A percentile compares a stretch with the other conserved stretches of the same genome.
These are phyloP conservation scores for Spiraea crenata DNA, from an alignment of 331 rosid species.

Conservation along the genomic window DNA sequence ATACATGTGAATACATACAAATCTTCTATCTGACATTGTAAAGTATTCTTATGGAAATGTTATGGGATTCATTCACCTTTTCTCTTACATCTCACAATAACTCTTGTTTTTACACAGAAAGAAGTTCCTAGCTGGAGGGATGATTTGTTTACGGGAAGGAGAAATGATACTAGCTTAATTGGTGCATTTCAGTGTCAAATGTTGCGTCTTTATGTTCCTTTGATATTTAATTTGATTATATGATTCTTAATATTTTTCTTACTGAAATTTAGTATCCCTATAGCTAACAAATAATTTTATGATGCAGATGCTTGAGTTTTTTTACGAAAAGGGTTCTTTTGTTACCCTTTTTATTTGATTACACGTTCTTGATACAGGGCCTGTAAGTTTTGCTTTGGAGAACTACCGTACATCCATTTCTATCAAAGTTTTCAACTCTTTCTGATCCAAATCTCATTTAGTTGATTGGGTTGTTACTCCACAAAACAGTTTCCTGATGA, in stretches of 20 bases:
- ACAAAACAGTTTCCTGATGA: too few species aligned
- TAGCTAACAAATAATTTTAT: too few species aligned
- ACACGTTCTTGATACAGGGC: too few species aligned
- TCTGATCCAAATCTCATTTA: slow-evolving; percentile 35
- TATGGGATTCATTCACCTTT: slow-evolving; percentile 11
- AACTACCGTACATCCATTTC: slow-evolving; percentile 85
- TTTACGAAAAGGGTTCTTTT: slow-evolving; percentile 23
- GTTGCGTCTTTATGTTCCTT: slow-evolving; percentile 34
- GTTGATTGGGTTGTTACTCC: too few species aligned
- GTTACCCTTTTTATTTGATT: not conserved
- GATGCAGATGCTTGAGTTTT: not conserved
- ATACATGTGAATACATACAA: slow-evolving; percentile 75
- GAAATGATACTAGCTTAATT: slow-evolving; percentile 78
- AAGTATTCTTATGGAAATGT: slow-evolving; percentile 28
- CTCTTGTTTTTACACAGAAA: slow-evolving; percentile 44
- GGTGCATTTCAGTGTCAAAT: slow-evolving; percentile 84
- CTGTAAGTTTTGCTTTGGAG: slow-evolving; percentile 40
- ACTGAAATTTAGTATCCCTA: too few species aligned
- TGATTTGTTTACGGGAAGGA: slow-evolving; percentile 84
- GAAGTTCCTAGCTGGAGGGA: slow-evolving; percentile 88
- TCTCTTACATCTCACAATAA: slow-evolving; percentile 17
- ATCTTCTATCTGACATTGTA: slow-evolving; percentile 92
- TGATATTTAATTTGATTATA: not conserved
- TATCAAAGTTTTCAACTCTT: slow-evolving; percentile 81
- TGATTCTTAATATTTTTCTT: too few species aligned